Conservation (phyloP, 768 basidiomycete genomes). For the Amanita pallidorosea region DNA sequence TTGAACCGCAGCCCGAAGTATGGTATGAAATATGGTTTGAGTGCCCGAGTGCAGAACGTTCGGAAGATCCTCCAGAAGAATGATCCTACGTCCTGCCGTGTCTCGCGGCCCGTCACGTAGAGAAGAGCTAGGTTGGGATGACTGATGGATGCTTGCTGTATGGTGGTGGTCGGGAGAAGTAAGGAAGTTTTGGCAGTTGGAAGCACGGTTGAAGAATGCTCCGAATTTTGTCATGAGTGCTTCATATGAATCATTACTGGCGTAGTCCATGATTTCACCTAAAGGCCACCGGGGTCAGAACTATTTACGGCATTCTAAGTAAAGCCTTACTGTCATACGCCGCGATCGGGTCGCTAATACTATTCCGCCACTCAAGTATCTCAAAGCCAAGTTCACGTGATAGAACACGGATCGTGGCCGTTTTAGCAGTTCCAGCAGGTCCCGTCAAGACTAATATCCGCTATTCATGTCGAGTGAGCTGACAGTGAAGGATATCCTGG, state of each 20-base stretch:
- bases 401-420: conserved; percentile 70
- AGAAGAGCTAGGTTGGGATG: conserved; percentile 5
- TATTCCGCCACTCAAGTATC: conserved; percentile 78
- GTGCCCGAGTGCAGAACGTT: conserved; percentile 74
- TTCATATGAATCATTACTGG: conserved; percentile 22
- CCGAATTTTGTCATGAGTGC: conserved; percentile 57
- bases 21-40: conserved; percentile 61
- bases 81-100: conserved; percentile 35
- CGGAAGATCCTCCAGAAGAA: conserved; percentile 86
- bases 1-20: conserved; percentile 46
- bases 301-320: too few relatives aligned
- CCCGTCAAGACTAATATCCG: conserved; percentile 80
- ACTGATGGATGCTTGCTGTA: conserved; percentile 2
- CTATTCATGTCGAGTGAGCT: conserved; percentile 24
- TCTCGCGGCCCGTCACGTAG: not conserved
- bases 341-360: conserved; percentile 37
- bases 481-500: not conserved
- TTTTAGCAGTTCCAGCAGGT: conserved; percentile 87
- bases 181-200: conserved; percentile 49
- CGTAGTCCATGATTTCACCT: not conserved
- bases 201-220: conserved; percentile 62
- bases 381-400: conserved; percentile 67
- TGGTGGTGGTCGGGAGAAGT: conserved; percentile 27
- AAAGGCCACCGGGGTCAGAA: not conserved
- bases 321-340: conserved; percentile 6